These are phyloP conservation scores for Myriosclerotinia scirpicola DNA, from an alignment of 2,329 filamentous ascomycete species.

Conservation along the genomic window DNA sequence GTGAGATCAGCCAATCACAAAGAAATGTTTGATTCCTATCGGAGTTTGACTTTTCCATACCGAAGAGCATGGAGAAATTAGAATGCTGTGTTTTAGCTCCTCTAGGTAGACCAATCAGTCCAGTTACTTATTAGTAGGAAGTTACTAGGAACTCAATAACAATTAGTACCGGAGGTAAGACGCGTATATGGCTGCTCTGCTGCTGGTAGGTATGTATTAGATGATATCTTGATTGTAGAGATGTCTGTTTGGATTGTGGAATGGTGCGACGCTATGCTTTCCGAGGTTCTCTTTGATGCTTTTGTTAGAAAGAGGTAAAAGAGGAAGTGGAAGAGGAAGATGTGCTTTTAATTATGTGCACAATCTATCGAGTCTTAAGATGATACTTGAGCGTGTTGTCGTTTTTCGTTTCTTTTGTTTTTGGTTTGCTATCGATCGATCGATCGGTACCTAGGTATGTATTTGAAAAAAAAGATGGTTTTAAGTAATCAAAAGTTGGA, in stretches of 20 bases:
- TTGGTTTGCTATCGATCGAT: not conserved
- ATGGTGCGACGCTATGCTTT: not conserved
- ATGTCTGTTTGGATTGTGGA: not conserved
- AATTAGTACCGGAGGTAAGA: not conserved
- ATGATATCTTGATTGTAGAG: no score
- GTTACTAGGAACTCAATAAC: no score
- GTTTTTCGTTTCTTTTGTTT: no score
- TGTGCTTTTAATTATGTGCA: no score
- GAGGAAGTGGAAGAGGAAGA: no score
- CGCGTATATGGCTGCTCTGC: no score
- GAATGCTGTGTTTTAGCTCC: conserved; percentile 6
- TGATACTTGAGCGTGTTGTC: no score
- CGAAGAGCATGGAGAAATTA: conserved; percentile 14
- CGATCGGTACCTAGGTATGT: not conserved
- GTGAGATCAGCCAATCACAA: not conserved
- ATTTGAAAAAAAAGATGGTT: not conserved
- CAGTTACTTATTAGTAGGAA: no score
- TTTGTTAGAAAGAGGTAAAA: not conserved
- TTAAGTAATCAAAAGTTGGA: conserved; percentile 11
- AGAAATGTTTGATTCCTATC: not conserved
- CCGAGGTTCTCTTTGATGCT: not conserved
- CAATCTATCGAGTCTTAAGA: no score
- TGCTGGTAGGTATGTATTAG: no score
- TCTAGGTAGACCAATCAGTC: no score
- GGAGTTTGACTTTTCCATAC: conserved; percentile 15